Conservation (phyloP, 345 rosid genomes). For the Hibiscus tridactylites region DNA sequence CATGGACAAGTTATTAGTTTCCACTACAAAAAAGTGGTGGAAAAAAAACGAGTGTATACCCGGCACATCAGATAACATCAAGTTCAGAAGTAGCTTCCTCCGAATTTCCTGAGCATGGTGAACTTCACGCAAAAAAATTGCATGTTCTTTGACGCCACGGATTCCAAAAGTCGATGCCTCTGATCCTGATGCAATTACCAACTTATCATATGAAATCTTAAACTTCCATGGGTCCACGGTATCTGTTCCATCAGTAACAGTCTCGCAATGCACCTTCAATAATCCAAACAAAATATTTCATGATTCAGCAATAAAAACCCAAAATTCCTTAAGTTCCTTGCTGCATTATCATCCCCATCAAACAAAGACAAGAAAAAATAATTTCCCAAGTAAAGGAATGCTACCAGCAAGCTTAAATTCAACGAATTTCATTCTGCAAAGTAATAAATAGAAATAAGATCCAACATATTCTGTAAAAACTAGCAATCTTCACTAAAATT, state of each 20-base stretch:
- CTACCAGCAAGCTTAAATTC: neutral
- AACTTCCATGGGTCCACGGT: slow-evolving; percentile 69
- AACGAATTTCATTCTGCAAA: neutral
- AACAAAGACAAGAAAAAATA: neutral
- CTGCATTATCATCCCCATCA: neutral
- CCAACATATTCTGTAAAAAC: neutral
- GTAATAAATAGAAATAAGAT: neutral
- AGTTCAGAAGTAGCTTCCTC: slow-evolving; percentile 72
- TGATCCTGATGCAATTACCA: slow-evolving; percentile 79
- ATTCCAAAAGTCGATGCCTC: slow-evolving; percentile 88
- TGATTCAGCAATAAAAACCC: neutral
- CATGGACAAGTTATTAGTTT: neutral
- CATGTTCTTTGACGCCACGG: slow-evolving; percentile 62
- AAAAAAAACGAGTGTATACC: slow-evolving; percentile 26
- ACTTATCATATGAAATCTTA: slow-evolving; percentile 68
- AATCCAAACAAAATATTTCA: slow-evolving; percentile 5
- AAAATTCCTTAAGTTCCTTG: neutral
- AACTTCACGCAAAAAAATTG: slow-evolving; percentile 81
- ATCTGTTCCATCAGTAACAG: slow-evolving; percentile 49
- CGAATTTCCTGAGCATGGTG: slow-evolving; percentile 94
- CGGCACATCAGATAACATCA: slow-evolving; percentile 93
- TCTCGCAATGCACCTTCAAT: slow-evolving; percentile 73
- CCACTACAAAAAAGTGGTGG: neutral
- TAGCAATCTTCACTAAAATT: neutral
- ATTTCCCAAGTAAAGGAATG: neutral